Evolutionary conservation across 129 eudicot species (phyloP).

Genomic region (Flaveria ramosissima): DNA sequence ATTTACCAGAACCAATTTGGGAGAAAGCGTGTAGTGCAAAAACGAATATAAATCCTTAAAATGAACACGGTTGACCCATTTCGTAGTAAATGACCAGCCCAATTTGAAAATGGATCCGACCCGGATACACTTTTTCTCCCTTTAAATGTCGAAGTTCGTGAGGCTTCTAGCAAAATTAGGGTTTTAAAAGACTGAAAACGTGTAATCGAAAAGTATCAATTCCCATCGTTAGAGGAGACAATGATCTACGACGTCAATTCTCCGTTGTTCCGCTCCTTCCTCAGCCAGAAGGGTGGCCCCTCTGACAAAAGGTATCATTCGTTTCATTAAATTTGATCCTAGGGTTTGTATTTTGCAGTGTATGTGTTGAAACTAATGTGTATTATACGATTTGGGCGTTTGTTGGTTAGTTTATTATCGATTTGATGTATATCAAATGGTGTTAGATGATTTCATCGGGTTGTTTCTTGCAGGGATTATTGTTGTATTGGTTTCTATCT

Average conservation of each 20-base stretch:
- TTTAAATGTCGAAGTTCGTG: neutral
- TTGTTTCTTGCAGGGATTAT: neutral
- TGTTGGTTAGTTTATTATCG: neutral
- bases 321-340: neutral
- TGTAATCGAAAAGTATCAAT: neutral
- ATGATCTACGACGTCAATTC: constrained; percentile 98
- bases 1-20: no score
- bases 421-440: neutral
- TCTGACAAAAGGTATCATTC: constrained; percentile 70
- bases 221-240: neutral
- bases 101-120: neutral
- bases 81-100: no score
- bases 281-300: constrained; percentile 93
- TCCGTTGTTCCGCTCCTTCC: constrained; percentile 87
- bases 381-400: neutral
- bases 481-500: neutral
- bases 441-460: neutral
- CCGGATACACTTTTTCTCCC: neutral
- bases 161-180: constrained; percentile 23
- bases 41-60: no score
- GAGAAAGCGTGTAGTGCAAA: no score
- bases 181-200: constrained; percentile 28
- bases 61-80: no score
- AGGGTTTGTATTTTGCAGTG: neutral
- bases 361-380: neutral